phyloP scores from a whole-genome alignment of 345 rosid species.

The Pistacia integerrima region DNA sequence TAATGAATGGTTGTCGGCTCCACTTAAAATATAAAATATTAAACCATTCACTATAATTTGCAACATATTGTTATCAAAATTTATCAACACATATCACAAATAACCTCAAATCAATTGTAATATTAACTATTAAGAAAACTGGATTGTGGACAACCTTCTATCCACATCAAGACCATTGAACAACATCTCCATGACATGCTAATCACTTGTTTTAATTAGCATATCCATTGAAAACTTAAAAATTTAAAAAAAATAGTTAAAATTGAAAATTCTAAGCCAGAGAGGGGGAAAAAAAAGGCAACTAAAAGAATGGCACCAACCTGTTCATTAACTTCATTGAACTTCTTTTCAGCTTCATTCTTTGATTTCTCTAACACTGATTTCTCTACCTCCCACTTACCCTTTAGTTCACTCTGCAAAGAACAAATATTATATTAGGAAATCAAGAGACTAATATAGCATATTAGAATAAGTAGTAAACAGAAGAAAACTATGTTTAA shows the following conservation, averaged over 20 bases:
- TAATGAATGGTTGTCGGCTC: too few species aligned
- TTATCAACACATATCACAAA: too few species aligned
- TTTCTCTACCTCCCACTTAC: constrained; percentile 73
- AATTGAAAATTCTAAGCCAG: neutral
- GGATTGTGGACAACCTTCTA: too few species aligned
- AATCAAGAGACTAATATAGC: constrained; percentile 9
- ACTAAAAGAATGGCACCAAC: constrained; percentile 36
- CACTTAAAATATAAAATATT: too few species aligned
- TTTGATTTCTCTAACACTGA: constrained; percentile 58
- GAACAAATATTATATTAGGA: constrained; percentile 14
- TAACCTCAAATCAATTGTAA: too few species aligned
- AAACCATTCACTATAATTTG: too few species aligned
- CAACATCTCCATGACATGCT: neutral
- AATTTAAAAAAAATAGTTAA: neutral
- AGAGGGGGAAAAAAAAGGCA: neutral
- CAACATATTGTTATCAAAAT: too few species aligned
- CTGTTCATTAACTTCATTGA: constrained; percentile 84
- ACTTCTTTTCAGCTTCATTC: constrained; percentile 71
- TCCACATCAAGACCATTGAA: neutral
- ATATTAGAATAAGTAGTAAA: neutral
- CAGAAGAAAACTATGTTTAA: neutral
- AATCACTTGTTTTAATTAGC: neutral
- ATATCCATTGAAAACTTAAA: neutral
- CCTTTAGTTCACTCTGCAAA: constrained; percentile 65
- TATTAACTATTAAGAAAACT: too few species aligned